Percentiles rank a stretch among this genome's conserved stretches.
phyloP scores from a whole-genome alignment of 2,329 filamentous ascomycete species.

The Aspergillus ruber region DNA sequence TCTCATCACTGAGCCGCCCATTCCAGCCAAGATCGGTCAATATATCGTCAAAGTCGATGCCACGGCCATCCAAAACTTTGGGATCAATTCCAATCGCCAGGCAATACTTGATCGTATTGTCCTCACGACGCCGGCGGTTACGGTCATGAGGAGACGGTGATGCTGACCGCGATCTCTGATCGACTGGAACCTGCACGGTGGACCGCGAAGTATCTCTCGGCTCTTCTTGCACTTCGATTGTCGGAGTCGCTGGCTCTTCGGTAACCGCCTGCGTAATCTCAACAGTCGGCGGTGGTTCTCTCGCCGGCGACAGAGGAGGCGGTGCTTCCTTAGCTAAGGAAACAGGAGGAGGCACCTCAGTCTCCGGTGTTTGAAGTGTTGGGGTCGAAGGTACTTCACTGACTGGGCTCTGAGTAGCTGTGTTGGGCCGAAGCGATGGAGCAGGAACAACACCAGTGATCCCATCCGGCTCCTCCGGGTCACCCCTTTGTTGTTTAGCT shows the following conservation, averaged over 20 bases:
- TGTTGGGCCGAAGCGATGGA: slow-evolving; percentile 47
- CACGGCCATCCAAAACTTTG: slow-evolving; percentile 65
- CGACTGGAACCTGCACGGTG: slow-evolving; percentile 11
- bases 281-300: slow-evolving; percentile 28
- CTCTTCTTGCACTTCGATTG: slow-evolving; percentile 15
- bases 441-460: slow-evolving; percentile 84
- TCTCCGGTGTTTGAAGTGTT: neutral
- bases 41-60: slow-evolving; percentile 73
- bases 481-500: slow-evolving; percentile 46
- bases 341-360: neutral
- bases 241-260: slow-evolving; percentile 22
- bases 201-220: slow-evolving; percentile 18
- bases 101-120: slow-evolving; percentile 73
- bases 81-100: slow-evolving; percentile 72
- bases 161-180: slow-evolving; percentile 25
- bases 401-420: slow-evolving; percentile 23
- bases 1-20: slow-evolving; percentile 65
- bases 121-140: slow-evolving; percentile 57
- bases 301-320: slow-evolving; percentile 8
- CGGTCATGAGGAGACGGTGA: slow-evolving; percentile 42
- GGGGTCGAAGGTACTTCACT: neutral
- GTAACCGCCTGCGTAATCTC: slow-evolving; percentile 32
- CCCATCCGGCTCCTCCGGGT: slow-evolving; percentile 70
- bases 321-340: slow-evolving; percentile 9
- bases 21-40: slow-evolving; percentile 87